Evolutionary conservation across 371 early-diverging fungal species (phyloP), one percentile per base, ranked within the genome.

Genomic region (Mortierella sp.): DNA sequence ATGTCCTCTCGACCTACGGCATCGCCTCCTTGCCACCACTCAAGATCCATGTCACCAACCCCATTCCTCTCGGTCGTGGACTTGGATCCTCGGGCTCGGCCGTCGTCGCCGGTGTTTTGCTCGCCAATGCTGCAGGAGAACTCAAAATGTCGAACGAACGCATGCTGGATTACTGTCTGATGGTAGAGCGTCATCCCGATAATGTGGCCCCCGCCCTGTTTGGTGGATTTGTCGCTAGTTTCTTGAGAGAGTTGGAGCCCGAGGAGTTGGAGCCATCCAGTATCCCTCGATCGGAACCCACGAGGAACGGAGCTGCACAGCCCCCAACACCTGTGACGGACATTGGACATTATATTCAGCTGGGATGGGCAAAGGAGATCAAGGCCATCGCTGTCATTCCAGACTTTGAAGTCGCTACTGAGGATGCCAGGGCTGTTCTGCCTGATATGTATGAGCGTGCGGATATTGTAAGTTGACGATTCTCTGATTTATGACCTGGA

Each of bases 161-260:
- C 27, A 80, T 97, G 79, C 83, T 98, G 42, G 96, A 97, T 72
- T 95, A 89, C 64, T 90, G 90, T 58, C 72, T 95, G 61, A 85
- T 90, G 84, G 91, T 97, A 27, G 99, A 99, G 79, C 91, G 94
- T 44, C 99, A 99, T 66, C 98, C 98, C 0, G 99, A 99, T 70
- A 99, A 99, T 79, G 94, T 96, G 0, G 91, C 97, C 2, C 95
- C 98, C 24, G 92, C 95, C 12, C 78, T 98, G 34, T 85, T 96
- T 50, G 99, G 99, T 59, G 97, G 97, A 7, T 95, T 97, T 71
- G 91, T 97, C 4, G 93, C 95, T 24, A 88, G 92, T 55, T 95
- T 92, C 70, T 66, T 94, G 78, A 79, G 85, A 31, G 86, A 86
- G 51, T 70, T 85, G 48, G 82, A 82, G 67, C 84, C 84, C 3